Evolutionary conservation across 441 rosid species (phyloP), one percentile per base, ranked within the genome.

Genomic region (Corymbia citriodora): DNA sequence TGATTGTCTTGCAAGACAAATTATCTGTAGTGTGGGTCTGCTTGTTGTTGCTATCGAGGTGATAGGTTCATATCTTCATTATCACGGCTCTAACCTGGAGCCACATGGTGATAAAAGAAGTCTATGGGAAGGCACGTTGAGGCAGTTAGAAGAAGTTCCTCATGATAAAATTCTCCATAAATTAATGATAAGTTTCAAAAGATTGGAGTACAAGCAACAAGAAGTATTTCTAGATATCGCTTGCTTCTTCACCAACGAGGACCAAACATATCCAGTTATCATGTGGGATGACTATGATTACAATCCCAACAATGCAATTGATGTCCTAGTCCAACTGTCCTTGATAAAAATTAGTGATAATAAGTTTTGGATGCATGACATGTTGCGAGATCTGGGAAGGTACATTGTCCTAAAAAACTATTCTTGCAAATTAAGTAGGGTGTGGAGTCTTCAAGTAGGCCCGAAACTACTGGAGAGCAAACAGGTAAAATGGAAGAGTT

Each of bases 131-230:
- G 45, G 45, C 45, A 40, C 45, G 1, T 40, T 40, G 45, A 40
- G 45, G 45, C 45, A 40, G 45, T 40, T 40, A 40, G 6, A 40
- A 40, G 6, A 40, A 40, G 5, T 40, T 40, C 45, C 45, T 40
- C 0, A 4, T 40, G 1, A 4, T 40, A 6, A 5, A 40, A 5
- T 5, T 40, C 45, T 4, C 45, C 6, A 40, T 40, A 4, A 40
- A 40, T 40, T 40, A 40, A 40, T 40, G 45, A 40, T 40, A 40
- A 40, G 45, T 40, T 40, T 40, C 45, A 40, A 5, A 40, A 40
- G 45, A 40, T 40, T 40, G 45, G 31, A 61, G 2, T 2, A 61
- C 11, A 6, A 61, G 16, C 68, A 61, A 10, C 27, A 29, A 63
- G 31, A 63, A 63, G 17, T 63, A 63, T 63, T 63, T 12, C 16